Conservation (phyloP, 495 filamentous ascomycete species). For the Articulospora tetracladia region DNA sequence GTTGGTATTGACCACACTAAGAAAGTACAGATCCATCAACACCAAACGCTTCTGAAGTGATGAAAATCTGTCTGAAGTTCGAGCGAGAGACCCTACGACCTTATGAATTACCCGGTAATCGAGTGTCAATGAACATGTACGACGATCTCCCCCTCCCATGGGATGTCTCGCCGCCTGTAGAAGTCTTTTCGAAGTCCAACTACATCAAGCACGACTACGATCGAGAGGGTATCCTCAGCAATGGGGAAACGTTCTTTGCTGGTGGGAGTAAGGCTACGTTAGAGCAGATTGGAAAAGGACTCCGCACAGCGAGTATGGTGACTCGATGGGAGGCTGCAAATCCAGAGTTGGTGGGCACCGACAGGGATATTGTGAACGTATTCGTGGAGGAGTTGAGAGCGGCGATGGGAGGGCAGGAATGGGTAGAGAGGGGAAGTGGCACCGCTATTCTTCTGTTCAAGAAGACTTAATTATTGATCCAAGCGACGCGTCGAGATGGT, state of each 20-base stretch:
- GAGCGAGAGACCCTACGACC: constrained; percentile 29
- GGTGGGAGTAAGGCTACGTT: constrained; percentile 1
- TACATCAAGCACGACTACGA: constrained; percentile 29
- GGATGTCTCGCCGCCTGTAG: constrained; percentile 31
- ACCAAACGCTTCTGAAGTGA: constrained; percentile 30
- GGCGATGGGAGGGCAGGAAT: constrained; percentile 6
- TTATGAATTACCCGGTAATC: constrained; percentile 36
- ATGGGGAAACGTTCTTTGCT: constrained; percentile 20
- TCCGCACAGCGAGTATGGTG: constrained; percentile 21
- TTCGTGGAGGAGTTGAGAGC: constrained; percentile 11
- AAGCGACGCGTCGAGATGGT: too few relatives aligned
- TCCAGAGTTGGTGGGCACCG: constrained; percentile 19
- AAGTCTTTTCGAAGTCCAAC: constrained; percentile 35
- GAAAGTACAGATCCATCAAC: constrained; percentile 27
- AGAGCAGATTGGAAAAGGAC: constrained; percentile 6
- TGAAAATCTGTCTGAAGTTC: constrained; percentile 29
- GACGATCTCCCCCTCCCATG: constrained; percentile 46
- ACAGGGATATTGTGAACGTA: constrained; percentile 17
- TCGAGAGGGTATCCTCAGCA: constrained; percentile 17
- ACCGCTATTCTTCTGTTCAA: constrained; percentile 22
- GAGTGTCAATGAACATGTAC: constrained; percentile 34
- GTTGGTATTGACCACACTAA: neutral
- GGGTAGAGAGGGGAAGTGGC: constrained; percentile 1
- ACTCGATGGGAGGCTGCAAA: constrained; percentile 23
- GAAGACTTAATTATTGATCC: constrained; percentile 12